Evolutionary conservation across 352 stramenopile species (phyloP).

Genomic region (Phytophthora sojae): DNA sequence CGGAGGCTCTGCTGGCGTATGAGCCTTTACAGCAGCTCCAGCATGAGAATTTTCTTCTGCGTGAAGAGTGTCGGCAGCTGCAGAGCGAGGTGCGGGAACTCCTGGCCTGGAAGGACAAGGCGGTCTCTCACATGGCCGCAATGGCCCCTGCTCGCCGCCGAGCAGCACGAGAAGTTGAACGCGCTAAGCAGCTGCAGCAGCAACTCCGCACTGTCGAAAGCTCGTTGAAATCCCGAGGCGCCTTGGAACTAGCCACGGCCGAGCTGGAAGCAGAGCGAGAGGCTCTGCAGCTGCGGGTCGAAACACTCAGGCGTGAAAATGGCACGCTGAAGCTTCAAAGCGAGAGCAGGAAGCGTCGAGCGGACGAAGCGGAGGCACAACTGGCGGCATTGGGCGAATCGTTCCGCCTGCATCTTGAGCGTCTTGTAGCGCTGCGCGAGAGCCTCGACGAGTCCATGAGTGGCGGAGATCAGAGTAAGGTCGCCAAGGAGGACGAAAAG

Average conservation of each 20-base stretch:
- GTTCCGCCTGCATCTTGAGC: constrained; percentile 66
- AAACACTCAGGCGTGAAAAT: constrained; percentile 42
- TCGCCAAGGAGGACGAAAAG: constrained; percentile 6
- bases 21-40: constrained; percentile 67
- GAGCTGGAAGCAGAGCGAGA: constrained; percentile 47
- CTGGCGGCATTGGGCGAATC: constrained; percentile 54
- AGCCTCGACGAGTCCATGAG: constrained; percentile 37
- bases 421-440: constrained; percentile 66
- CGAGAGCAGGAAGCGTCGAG: constrained; percentile 24
- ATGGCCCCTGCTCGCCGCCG: constrained; percentile 62
- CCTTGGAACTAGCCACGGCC: constrained; percentile 51
- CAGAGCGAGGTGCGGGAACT: constrained; percentile 63
- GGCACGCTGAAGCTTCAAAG: constrained; percentile 26
- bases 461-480: constrained; percentile 13
- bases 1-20: constrained; percentile 56
- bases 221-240: constrained; percentile 60
- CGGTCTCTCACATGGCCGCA: constrained; percentile 66
- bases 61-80: constrained; percentile 60
- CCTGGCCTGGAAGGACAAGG: constrained; percentile 69
- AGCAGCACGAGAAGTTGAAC: constrained; percentile 54
- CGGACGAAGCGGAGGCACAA: constrained; percentile 34
- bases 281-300: constrained; percentile 35
- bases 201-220: constrained; percentile 64
- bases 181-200: constrained; percentile 60
- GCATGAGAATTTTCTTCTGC: constrained; percentile 72